These are phyloP conservation scores for Gyromitra esculenta DNA, from an alignment of 2,329 filamentous ascomycete genomes.

Conservation along the genomic window DNA sequence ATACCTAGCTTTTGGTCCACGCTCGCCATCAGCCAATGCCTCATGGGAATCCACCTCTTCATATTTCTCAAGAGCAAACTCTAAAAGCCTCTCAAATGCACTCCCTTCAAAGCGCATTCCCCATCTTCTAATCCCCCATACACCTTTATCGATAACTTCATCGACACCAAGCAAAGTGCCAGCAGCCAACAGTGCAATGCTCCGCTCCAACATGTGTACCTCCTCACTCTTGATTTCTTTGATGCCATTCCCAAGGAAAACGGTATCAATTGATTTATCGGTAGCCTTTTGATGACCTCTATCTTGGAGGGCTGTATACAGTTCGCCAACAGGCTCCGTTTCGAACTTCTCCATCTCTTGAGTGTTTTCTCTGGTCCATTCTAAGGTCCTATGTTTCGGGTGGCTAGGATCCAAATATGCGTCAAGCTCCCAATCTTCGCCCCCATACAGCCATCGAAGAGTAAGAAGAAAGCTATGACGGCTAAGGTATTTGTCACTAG, in stretches of 20 bases:
- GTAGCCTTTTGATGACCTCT: neutral
- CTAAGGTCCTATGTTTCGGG: conserved; percentile 48
- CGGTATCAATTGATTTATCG: neutral
- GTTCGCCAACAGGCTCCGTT: neutral
- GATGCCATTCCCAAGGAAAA: neutral
- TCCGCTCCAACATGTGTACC: conserved; percentile 51
- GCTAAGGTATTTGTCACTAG: conserved; percentile 36
- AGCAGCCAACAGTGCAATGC: conserved; percentile 48
- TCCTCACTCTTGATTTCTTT: conserved; percentile 33
- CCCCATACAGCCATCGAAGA: conserved; percentile 50
- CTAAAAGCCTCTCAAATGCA: conserved; percentile 50
- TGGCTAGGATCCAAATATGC: conserved; percentile 53
- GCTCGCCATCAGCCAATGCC: conserved; percentile 3
- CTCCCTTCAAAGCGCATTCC: conserved; percentile 49
- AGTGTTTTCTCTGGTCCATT: conserved; percentile 41
- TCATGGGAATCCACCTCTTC: conserved; percentile 23
- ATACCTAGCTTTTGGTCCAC: conserved; percentile 24
- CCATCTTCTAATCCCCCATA: conserved; percentile 49
- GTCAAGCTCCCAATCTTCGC: conserved; percentile 52
- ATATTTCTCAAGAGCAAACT: conserved; percentile 43
- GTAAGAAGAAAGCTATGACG: conserved; percentile 52
- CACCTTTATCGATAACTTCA: conserved; percentile 49
- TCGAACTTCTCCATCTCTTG: conserved; percentile 7
- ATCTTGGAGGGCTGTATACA: conserved; percentile 1
- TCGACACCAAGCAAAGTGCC: conserved; percentile 50